These are phyloP conservation scores for Biscogniauxia marginata DNA, from an alignment of 2,329 filamentous ascomycete species.

Conservation along the genomic window DNA sequence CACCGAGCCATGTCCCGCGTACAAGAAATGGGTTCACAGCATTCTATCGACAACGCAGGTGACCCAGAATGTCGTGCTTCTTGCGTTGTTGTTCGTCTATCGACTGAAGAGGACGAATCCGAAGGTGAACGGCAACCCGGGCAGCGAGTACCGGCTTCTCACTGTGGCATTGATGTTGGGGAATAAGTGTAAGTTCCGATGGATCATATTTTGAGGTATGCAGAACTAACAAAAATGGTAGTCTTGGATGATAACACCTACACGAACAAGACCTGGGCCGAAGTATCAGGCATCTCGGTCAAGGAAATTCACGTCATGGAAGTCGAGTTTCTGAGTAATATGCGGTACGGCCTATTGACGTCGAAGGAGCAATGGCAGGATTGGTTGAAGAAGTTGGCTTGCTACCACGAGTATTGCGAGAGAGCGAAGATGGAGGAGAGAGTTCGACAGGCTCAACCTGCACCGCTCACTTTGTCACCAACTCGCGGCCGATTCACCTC, in stretches of 20 bases:
- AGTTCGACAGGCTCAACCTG: constrained; percentile 30
- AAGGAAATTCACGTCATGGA: constrained; percentile 99
- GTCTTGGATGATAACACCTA: constrained; percentile 98
- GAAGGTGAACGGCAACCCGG: constrained; percentile 82
- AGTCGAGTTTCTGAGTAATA: constrained; percentile 98
- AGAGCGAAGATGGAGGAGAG: constrained; percentile 51
- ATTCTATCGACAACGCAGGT: constrained; percentile 94
- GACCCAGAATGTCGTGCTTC: constrained; percentile 87
- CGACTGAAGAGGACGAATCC: constrained; percentile 88
- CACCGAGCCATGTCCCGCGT: constrained; percentile 74
- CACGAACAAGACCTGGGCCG: constrained; percentile 99
- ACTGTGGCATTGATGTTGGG: constrained; percentile 96
- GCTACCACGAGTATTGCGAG: constrained; percentile 82
- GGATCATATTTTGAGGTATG: background rate
- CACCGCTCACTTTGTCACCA: constrained; percentile 40
- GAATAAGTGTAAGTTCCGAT: constrained; percentile 74
- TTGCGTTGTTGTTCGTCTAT: constrained; percentile 91
- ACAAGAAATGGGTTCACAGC: constrained; percentile 90
- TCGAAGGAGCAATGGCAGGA: constrained; percentile 82
- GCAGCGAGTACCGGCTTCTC: constrained; percentile 88
- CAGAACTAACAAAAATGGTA: constrained; percentile 33
- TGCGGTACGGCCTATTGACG: constrained; percentile 89
- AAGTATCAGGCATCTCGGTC: constrained; percentile 91
- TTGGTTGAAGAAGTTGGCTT: constrained; percentile 81
- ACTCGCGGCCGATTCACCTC: constrained; percentile 40